Evolutionary conservation across 2,329 filamentous ascomycete species (phyloP), one percentile per base, ranked within the genome.

Genomic region (Didymella arachidicola): DNA sequence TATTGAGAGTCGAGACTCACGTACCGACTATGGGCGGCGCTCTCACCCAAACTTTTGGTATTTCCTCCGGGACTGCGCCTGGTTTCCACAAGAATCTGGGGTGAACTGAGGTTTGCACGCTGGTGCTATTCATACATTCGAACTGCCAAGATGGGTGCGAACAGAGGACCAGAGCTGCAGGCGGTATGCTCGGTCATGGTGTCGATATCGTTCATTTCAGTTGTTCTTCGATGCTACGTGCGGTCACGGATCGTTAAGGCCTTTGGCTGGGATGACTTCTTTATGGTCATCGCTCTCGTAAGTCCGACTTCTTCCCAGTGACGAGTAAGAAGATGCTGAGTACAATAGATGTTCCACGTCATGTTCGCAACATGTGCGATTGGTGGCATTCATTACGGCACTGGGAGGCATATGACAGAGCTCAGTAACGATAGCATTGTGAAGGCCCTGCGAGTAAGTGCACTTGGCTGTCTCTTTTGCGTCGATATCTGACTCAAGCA

Each of bases 151-250:
- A 74, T 74, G 72, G 65, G 59, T 38, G 67, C 65, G 16, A 73
- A 71, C 43, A 64, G 73, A 41, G 73, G 73, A 27, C 72, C 72
- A 26, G 66, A 70, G 53, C 59, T 76, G n/a, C 63, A 61, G 48
- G 72, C 67, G 32, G 72, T 74, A 71, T 61, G 72, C 66, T 72
- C 73, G 10, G 71, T 76, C 12, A 79, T 81, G 54, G 68, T 80
- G 45, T 70, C 71, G 3, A 59, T 80, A n/a, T 78, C 79, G 0
- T 67, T 76, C n/a, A 43, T 77, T 8, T 72, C 78, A 16, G 76
- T 75, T 7, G 51, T 67, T 8, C 63, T 81, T 16, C 74, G 79
- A 51, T 71, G 77, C 22, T 80, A 79, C 64, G 79, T 80, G 30
- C 78, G 79, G 7, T 52, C 75, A 4, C 68, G 66, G 16, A 54